phyloP scores from a whole-genome alignment of 176 grass and related monocot species.

The Triticum monococcum region DNA sequence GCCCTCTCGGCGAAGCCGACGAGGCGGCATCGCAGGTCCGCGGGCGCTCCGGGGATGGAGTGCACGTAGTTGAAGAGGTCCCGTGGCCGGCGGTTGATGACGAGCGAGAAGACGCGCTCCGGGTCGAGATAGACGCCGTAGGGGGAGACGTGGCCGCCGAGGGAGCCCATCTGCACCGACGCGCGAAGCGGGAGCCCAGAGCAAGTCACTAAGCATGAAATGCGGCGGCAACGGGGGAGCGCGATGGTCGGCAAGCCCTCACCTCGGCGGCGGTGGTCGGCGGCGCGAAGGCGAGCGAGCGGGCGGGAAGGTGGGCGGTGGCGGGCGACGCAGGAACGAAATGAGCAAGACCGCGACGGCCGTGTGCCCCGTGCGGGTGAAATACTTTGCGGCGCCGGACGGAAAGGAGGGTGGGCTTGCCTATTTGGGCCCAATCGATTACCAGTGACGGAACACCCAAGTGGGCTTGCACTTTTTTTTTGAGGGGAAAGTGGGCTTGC shows the following conservation, averaged over 20 bases:
- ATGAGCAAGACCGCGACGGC: neutral
- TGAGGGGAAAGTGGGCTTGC: neutral
- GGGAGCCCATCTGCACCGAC: conserved; percentile 12
- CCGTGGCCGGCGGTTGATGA: neutral
- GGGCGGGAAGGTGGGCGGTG: neutral
- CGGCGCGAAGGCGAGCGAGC: neutral
- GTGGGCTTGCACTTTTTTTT: neutral
- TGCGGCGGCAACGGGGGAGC: neutral
- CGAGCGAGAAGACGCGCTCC: neutral
- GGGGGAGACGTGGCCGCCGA: neutral
- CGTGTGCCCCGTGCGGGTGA: neutral
- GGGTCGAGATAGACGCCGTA: neutral
- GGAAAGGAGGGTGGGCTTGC: neutral
- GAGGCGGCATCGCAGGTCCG: conserved; percentile 3
- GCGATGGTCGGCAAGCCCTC: neutral
- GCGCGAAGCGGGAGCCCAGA: neutral
- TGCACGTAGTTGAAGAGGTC: neutral
- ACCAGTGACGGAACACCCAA: neutral
- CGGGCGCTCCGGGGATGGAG: neutral
- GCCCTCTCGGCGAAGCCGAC: neutral
- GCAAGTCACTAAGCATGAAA: neutral
- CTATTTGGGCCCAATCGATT: neutral
- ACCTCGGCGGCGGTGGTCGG: neutral
- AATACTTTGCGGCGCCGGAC: neutral
- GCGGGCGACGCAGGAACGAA: neutral